A percentile compares a stretch with the other conserved stretches of the same genome.
Evolutionary conservation across 139 green algal genomes (phyloP).

Genomic region (Volvox africanus): DNA sequence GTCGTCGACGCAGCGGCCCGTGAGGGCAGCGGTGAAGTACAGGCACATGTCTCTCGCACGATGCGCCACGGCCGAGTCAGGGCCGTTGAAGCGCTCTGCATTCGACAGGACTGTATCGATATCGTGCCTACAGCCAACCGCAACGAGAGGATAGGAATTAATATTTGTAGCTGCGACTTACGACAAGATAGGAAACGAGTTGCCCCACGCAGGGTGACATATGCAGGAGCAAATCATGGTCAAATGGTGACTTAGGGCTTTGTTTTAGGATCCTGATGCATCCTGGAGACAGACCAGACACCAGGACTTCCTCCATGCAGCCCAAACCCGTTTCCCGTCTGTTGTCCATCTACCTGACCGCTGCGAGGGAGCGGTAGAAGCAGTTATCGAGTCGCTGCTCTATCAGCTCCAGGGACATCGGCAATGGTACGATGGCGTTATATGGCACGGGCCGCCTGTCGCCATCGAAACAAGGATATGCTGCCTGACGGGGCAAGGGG

Average conservation of each 20-base stretch:
- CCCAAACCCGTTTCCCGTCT: background rate
- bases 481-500: background rate
- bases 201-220: too few species aligned
- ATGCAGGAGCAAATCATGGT: too few species aligned
- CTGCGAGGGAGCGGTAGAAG: conserved; percentile 41
- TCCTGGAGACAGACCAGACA: too few species aligned
- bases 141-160: too few species aligned
- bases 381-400: background rate
- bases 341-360: background rate
- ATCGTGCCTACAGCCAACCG: conserved; percentile 6
- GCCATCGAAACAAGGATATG: conserved; percentile 21
- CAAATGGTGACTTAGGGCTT: too few species aligned
- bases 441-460: conserved; percentile 37
- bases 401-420: background rate
- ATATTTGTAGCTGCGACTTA: too few species aligned
- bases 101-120: conserved; percentile 20
- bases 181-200: too few species aligned
- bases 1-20: background rate
- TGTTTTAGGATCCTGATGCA: too few species aligned
- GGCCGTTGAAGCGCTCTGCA: conserved; percentile 41
- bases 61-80: background rate
- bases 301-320: too few species aligned
- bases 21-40: background rate
- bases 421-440: conserved; percentile 43
- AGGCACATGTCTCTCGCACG: conserved; percentile 12